phyloP scores from a whole-genome alignment of 2,329 filamentous ascomycete species.

The Chaetoscypha palmicola region DNA sequence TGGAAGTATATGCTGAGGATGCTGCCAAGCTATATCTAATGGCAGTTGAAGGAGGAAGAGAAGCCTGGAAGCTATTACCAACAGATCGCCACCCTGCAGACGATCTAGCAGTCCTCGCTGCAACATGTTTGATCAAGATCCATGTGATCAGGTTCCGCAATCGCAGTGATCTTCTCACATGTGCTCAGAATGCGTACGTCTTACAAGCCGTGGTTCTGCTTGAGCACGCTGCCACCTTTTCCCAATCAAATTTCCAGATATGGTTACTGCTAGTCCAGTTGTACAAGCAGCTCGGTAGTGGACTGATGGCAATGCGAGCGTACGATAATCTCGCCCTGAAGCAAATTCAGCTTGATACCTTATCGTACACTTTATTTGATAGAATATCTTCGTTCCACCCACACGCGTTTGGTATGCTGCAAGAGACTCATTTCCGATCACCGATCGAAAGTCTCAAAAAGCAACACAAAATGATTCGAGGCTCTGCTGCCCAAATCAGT shows the following conservation, averaged over 20 bases:
- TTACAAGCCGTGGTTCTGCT: slow-evolving; percentile 29
- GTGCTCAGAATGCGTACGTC: slow-evolving; percentile 16
- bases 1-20: slow-evolving; percentile 18
- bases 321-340: slow-evolving; percentile 34
- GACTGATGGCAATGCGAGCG: slow-evolving; percentile 32
- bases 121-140: slow-evolving; percentile 29
- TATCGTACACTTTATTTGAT: slow-evolving; percentile 34
- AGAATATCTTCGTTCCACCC: slow-evolving; percentile 35
- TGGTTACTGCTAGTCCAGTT: slow-evolving; percentile 33
- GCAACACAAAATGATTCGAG: slow-evolving; percentile 26
- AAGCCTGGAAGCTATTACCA: slow-evolving; percentile 24
- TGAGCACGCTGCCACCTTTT: slow-evolving; percentile 29
- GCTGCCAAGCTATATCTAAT: slow-evolving; percentile 19
- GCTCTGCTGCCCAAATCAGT: slow-evolving; percentile 22
- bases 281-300: slow-evolving; percentile 33
- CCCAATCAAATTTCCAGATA: slow-evolving; percentile 35
- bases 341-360: slow-evolving; percentile 35
- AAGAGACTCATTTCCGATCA: slow-evolving; percentile 15
- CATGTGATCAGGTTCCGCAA: slow-evolving; percentile 8
- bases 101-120: slow-evolving; percentile 28
- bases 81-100: slow-evolving; percentile 32
- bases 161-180: slow-evolving; percentile 11
- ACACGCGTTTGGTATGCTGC: slow-evolving; percentile 22
- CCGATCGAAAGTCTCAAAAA: slow-evolving; percentile 24
- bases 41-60: slow-evolving; percentile 22